Evolutionary conservation across 2,329 filamentous ascomycete genomes (phyloP).

Genomic region (Zymoseptoria ardabiliae): DNA sequence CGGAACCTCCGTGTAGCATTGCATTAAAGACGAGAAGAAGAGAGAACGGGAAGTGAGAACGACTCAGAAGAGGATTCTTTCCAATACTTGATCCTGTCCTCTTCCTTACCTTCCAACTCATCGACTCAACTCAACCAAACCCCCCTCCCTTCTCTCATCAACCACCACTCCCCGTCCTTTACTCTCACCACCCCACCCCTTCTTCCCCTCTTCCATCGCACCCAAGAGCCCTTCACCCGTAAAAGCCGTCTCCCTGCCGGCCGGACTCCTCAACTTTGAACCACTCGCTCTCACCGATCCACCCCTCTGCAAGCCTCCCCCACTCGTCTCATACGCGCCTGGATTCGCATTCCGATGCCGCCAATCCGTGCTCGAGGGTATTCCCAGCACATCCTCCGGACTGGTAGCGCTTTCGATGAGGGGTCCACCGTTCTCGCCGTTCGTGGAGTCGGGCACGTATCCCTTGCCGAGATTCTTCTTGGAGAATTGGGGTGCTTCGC

Average conservation of each 20-base stretch:
- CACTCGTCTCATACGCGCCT: background rate
- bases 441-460: slow-evolving; percentile 28
- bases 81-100: no score
- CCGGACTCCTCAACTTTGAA: background rate
- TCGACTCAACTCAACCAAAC: background rate
- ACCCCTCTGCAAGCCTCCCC: background rate
- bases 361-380: slow-evolving; percentile 41
- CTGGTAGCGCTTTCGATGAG: slow-evolving; percentile 42
- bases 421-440: slow-evolving; percentile 28
- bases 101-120: background rate
- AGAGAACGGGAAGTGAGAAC: no score
- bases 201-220: slow-evolving; percentile 28
- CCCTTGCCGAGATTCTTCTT: slow-evolving; percentile 44
- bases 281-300: background rate
- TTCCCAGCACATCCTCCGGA: slow-evolving; percentile 34
- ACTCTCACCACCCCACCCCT: slow-evolving; percentile 32
- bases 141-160: slow-evolving; percentile 22
- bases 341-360: slow-evolving; percentile 23
- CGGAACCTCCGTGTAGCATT: no score
- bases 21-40: no score
- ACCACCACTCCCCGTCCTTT: slow-evolving; percentile 41
- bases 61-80: no score
- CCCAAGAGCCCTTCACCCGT: slow-evolving; percentile 38
- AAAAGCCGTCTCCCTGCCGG: slow-evolving; percentile 29
- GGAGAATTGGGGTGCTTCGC: slow-evolving; percentile 54